phyloP scores from a whole-genome alignment of 305 asterid species.

The Solanum hybrid region DNA sequence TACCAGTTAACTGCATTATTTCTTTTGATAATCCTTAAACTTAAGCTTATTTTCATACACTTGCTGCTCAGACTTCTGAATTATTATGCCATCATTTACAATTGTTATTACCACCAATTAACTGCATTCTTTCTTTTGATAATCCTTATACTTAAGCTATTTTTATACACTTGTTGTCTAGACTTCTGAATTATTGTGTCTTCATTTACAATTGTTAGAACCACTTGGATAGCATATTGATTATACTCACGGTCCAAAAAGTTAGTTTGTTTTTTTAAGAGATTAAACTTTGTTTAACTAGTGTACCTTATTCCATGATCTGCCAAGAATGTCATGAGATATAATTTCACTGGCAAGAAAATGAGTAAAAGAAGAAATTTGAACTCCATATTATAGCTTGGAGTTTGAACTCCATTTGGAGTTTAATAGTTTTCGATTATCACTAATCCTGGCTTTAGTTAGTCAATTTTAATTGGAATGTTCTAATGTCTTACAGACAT shows the following conservation, averaged over 20 bases:
- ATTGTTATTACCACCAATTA: neutral
- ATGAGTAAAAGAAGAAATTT: neutral
- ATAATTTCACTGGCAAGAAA: neutral
- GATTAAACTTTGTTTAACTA: neutral
- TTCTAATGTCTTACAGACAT: conserved; percentile 27
- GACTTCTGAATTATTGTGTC: neutral
- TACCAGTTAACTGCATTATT: neutral
- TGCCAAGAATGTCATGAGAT: neutral
- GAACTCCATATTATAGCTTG: neutral
- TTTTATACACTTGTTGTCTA: neutral
- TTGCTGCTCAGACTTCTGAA: neutral
- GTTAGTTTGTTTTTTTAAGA: neutral
- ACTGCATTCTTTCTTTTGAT: neutral
- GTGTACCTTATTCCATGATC: neutral
- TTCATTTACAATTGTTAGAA: neutral
- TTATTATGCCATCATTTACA: neutral
- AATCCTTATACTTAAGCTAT: neutral
- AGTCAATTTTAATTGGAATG: neutral
- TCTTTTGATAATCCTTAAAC: neutral
- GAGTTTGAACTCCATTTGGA: neutral
- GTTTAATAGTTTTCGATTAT: neutral
- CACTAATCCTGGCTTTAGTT: conserved; percentile 3
- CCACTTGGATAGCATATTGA: neutral
- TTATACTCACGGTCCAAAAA: neutral
- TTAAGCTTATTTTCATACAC: neutral